A percentile compares a stretch with the other conserved stretches of the same genome.
Conservation (phyloP, 1,284 basidiomycete species). For the Malassezia restricta region DNA sequence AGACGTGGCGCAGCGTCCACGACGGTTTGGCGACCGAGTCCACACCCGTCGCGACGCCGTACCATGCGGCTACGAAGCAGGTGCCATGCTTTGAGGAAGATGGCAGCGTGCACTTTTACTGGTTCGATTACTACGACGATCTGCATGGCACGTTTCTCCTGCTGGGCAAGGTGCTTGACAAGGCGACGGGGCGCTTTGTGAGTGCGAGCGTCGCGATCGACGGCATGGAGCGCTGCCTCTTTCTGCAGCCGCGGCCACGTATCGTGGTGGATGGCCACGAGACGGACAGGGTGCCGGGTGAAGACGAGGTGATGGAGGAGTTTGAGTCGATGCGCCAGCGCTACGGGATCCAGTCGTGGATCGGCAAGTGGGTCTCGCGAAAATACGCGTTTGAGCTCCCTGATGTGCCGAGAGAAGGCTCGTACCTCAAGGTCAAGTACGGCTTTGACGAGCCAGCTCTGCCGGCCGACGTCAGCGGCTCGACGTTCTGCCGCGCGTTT, state of each 20-base stretch:
- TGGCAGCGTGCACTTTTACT: slow-evolving; percentile 35
- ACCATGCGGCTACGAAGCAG: neutral
- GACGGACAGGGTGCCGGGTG: slow-evolving; percentile 54
- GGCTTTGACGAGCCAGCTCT: slow-evolving; percentile 45
- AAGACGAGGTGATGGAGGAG: slow-evolving; percentile 65
- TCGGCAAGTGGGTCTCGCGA: slow-evolving; percentile 60
- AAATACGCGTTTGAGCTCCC: slow-evolving; percentile 86
- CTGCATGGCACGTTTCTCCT: slow-evolving; percentile 38
- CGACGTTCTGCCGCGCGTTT: slow-evolving; percentile 74
- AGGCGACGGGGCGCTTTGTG: slow-evolving; percentile 54
- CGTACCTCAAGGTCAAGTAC: slow-evolving; percentile 66
- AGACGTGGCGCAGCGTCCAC: slow-evolving; percentile 29
- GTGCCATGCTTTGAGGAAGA: slow-evolving; percentile 4
- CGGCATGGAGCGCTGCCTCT: slow-evolving; percentile 81
- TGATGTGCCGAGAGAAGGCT: slow-evolving; percentile 66
- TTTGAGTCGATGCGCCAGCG: slow-evolving; percentile 68
- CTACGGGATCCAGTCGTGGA: slow-evolving; percentile 63
- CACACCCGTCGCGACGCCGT: neutral
- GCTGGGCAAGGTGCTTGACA: slow-evolving; percentile 43
- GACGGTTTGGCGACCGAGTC: slow-evolving; percentile 18
- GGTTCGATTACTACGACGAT: slow-evolving; percentile 38
- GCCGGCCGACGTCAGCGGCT: slow-evolving; percentile 61
- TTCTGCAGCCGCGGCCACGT: slow-evolving; percentile 59
- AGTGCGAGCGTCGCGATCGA: slow-evolving; percentile 78
- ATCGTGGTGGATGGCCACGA: slow-evolving; percentile 52